These are phyloP conservation scores for Gymnopilus dilepis DNA, from an alignment of 768 basidiomycete genomes.

Conservation along the genomic window DNA sequence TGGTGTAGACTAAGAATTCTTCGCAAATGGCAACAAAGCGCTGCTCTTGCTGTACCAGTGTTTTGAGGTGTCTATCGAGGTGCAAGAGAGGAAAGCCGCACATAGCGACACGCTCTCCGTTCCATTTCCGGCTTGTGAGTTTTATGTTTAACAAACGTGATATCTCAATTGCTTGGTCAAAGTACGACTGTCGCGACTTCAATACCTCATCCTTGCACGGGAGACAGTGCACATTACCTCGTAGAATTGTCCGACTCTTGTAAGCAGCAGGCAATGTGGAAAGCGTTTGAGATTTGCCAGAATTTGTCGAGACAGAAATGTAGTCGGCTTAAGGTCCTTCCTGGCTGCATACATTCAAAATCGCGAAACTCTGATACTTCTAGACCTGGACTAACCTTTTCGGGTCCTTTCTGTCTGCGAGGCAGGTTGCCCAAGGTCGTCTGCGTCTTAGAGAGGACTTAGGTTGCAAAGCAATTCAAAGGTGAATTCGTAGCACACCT, in stretches of 20 bases:
- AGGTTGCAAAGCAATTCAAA: neutral
- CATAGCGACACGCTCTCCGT: slow-evolving; percentile 73
- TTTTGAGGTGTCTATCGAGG: slow-evolving; percentile 86
- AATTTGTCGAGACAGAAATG: slow-evolving; percentile 70
- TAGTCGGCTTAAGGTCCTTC: slow-evolving; percentile 34
- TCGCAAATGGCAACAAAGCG: slow-evolving; percentile 94
- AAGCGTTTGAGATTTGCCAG: slow-evolving; percentile 73
- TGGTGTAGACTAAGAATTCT: slow-evolving; percentile 69
- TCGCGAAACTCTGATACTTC: neutral
- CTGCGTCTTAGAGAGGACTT: neutral
- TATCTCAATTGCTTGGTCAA: slow-evolving; percentile 85
- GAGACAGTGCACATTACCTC: slow-evolving; percentile 59
- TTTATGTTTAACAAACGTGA: slow-evolving; percentile 82
- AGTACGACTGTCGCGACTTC: slow-evolving; percentile 73
- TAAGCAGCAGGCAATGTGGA: slow-evolving; percentile 89
- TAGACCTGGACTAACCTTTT: neutral
- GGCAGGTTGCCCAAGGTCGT: neutral
- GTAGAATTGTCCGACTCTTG: slow-evolving; percentile 94
- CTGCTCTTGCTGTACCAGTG: slow-evolving; percentile 80
- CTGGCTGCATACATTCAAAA: slow-evolving; percentile 4
- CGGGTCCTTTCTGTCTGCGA: neutral
- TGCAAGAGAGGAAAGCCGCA: slow-evolving; percentile 90
- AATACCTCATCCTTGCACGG: slow-evolving; percentile 9
- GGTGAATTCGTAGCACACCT: neutral
- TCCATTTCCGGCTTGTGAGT: slow-evolving; percentile 78